Evolutionary conservation across 2,329 filamentous ascomycete genomes (phyloP).

Genomic region (Diaporthe citrichinensis): DNA sequence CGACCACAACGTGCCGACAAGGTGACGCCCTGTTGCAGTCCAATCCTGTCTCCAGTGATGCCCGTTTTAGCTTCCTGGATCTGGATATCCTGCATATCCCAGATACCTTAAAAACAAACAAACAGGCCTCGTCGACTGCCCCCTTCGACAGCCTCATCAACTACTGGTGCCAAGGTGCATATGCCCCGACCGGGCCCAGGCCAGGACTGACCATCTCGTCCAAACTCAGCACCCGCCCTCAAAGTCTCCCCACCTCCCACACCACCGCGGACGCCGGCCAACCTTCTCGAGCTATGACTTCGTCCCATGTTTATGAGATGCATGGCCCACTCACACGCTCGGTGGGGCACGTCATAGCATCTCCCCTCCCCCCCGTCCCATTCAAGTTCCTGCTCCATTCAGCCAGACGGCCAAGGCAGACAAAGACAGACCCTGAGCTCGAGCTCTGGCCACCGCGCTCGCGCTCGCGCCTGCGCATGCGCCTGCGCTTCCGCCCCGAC

Average conservation of each 20-base stretch:
- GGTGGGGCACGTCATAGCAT: slow-evolving; percentile 30
- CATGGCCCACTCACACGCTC: slow-evolving; percentile 17
- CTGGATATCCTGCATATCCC: slow-evolving; percentile 26
- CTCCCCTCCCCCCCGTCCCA: slow-evolving; percentile 11
- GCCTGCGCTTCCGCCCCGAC: slow-evolving; percentile 2
- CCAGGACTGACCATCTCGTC: slow-evolving; percentile 12
- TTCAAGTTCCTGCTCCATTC: neutral
- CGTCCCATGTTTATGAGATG: slow-evolving; percentile 32
- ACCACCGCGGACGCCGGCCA: slow-evolving; percentile 16
- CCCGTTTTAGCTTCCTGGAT: slow-evolving; percentile 23
- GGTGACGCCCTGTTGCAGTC: slow-evolving; percentile 3
- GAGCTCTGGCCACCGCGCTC: slow-evolving; percentile 29
- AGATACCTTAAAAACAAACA: slow-evolving; percentile 2
- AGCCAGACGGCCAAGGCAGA: slow-evolving; percentile 8
- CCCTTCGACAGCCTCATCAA: neutral
- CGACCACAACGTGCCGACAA: neutral
- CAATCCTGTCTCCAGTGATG: slow-evolving; percentile 9
- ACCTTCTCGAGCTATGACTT: slow-evolving; percentile 26
- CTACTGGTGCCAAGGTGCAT: neutral
- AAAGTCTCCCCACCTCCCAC: slow-evolving; percentile 24
- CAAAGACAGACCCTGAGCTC: slow-evolving; percentile 9
- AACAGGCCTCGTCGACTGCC: neutral
- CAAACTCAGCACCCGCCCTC: slow-evolving; percentile 14
- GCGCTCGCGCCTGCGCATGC: neutral
- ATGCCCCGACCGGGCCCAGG: neutral